Percentiles rank a stretch among this genome's conserved stretches.
Evolutionary conservation across 768 basidiomycete species (phyloP).

Genomic region (Suillus weaverae): DNA sequence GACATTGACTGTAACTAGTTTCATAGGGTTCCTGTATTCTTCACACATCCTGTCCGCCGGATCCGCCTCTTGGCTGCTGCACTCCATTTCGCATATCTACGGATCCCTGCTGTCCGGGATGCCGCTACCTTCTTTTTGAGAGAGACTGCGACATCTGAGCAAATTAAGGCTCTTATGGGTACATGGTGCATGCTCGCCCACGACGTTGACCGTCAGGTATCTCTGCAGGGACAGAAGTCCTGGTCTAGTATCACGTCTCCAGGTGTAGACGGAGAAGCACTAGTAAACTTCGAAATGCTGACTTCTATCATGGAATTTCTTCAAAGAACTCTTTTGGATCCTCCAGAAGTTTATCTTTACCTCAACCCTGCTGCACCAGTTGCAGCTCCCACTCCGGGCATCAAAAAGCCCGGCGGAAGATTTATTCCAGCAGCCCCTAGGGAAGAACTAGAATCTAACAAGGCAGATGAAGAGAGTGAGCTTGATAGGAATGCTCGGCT

Average conservation of each 20-base stretch:
- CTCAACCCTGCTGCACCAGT: constrained; percentile 50
- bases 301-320: constrained; percentile 49
- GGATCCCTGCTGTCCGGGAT: constrained; percentile 47
- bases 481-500: constrained; percentile 69
- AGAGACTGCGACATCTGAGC: constrained; percentile 47
- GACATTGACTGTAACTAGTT: constrained; percentile 47
- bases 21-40: constrained; percentile 82
- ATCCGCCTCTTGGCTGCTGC: constrained; percentile 61
- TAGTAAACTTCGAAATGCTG: constrained; percentile 18
- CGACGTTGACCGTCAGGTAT: constrained; percentile 69
- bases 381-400: constrained; percentile 24
- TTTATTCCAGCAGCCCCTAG: constrained; percentile 31
- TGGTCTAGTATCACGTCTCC: constrained; percentile 46
- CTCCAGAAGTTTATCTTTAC: constrained; percentile 56
- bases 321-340: constrained; percentile 59
- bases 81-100: constrained; percentile 66
- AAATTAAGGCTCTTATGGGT: constrained; percentile 61
- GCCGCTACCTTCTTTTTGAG: constrained; percentile 52
- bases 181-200: constrained; percentile 72
- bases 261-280: constrained; percentile 8
- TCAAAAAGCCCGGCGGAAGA: constrained; percentile 33
- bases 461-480: constrained; percentile 61
- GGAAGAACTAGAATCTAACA: constrained; percentile 29
- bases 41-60: constrained; percentile 78
- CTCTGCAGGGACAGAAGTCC: constrained; percentile 46